Conservation (phyloP, 2,329 filamentous ascomycete species). For the Ambrosiella xylebori region DNA sequence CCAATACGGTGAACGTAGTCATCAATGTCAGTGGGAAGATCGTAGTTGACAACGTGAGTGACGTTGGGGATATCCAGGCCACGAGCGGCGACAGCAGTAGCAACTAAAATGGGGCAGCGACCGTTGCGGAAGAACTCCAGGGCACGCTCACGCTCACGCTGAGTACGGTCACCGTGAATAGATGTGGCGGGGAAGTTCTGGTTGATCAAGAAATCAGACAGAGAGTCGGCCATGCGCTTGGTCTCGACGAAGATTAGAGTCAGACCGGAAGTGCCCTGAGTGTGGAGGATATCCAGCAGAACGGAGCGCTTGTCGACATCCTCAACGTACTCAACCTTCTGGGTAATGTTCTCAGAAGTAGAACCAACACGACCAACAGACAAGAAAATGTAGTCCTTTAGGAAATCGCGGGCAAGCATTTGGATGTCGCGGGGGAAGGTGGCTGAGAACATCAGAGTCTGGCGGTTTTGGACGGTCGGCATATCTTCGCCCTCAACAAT, state of each 20-base stretch:
- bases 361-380: slow-evolving; percentile 97
- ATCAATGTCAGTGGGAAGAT: slow-evolving; percentile 95
- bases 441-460: slow-evolving; percentile 99
- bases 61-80: slow-evolving; percentile 93
- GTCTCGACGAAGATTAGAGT: slow-evolving; percentile 98
- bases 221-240: slow-evolving; percentile 96
- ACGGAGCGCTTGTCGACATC: slow-evolving; percentile 96
- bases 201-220: slow-evolving; percentile 97
- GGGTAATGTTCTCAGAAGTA: slow-evolving; percentile 99
- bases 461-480: slow-evolving; percentile 65
- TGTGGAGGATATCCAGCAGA: slow-evolving; percentile 91
- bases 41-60: slow-evolving; percentile 96
- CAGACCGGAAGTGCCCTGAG: slow-evolving; percentile 62
- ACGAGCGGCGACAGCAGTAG: slow-evolving; percentile 84
- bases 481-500: slow-evolving; percentile 98
- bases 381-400: slow-evolving; percentile 98
- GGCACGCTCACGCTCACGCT: slow-evolving; percentile 95
- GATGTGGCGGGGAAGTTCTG: slow-evolving; percentile 96
- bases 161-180: slow-evolving; percentile 95
- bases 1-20: slow-evolving; percentile 98
- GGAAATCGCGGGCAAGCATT: slow-evolving; percentile 95
- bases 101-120: slow-evolving; percentile 89
- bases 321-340: slow-evolving; percentile 96
- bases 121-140: slow-evolving; percentile 94
- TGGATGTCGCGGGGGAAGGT: slow-evolving; percentile 98